These are phyloP conservation scores for Aspergillus tubingensis DNA, from an alignment of 2,329 filamentous ascomycete species.

Conservation along the genomic window DNA sequence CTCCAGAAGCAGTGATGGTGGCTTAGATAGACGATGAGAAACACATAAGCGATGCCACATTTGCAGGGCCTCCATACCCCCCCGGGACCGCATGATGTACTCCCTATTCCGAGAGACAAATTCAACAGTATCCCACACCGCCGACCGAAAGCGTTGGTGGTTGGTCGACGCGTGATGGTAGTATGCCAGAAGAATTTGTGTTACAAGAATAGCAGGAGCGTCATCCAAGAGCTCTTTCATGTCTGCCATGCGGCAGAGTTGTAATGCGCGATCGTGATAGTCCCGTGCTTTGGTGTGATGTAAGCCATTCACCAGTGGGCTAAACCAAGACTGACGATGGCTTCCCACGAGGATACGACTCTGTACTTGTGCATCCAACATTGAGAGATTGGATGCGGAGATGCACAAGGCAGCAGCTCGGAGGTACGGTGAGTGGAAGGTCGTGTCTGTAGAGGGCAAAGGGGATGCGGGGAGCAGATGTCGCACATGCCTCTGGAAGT, in stretches of 20 bases:
- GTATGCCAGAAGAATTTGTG: conserved; percentile 15
- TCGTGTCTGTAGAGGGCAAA: neutral
- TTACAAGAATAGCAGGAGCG: conserved; percentile 2
- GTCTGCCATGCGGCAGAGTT: neutral
- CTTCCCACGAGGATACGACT: neutral
- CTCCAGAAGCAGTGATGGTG: conserved; percentile 21
- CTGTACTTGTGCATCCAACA: conserved; percentile 17
- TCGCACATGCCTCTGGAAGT: conserved; percentile 14
- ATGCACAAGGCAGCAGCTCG: conserved; percentile 15
- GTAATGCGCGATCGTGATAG: conserved; percentile 9
- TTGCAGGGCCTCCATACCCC: conserved; percentile 15
- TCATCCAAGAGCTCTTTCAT: neutral
- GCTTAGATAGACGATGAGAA: conserved; percentile 21
- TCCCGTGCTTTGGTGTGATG: conserved; percentile 9
- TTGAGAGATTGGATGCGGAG: conserved; percentile 19
- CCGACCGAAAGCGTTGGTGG: conserved; percentile 14
- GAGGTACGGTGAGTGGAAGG: neutral
- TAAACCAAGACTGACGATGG: conserved; percentile 4
- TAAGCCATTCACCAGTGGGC: conserved; percentile 5
- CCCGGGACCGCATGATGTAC: neutral
- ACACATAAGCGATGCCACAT: conserved; percentile 26
- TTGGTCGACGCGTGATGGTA: conserved; percentile 21
- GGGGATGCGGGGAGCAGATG: conserved; percentile 10
- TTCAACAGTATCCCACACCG: conserved; percentile 14
- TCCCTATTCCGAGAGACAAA: conserved; percentile 10